Conservation (phyloP, 1,284 basidiomycete genomes). For the Ustilago sp. region DNA sequence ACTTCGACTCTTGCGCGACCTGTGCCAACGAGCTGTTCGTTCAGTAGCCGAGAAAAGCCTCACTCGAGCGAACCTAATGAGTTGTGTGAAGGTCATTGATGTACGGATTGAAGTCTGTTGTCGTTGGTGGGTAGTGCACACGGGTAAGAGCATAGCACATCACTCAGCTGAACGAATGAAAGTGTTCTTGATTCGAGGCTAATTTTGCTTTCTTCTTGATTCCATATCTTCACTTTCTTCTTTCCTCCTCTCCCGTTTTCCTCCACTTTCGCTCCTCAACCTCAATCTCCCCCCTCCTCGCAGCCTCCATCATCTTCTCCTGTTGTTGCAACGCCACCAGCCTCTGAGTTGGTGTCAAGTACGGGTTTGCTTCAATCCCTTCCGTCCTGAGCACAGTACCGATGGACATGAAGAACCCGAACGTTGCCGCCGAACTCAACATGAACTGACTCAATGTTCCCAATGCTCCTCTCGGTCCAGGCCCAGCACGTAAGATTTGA, state of each 20-base stretch:
- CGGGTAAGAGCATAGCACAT: background rate
- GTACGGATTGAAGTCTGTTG: background rate
- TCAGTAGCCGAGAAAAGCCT: no score
- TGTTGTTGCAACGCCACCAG: constrained; percentile 31
- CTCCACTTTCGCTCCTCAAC: constrained; percentile 9
- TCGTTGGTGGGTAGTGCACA: constrained; percentile 28
- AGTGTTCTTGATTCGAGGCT: background rate
- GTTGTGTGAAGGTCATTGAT: background rate
- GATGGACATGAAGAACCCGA: constrained; percentile 68
- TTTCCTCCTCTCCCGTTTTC: background rate
- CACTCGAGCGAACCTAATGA: background rate
- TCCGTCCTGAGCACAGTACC: constrained; percentile 66
- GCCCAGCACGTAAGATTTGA: constrained; percentile 65
- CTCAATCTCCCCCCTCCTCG: constrained; percentile 6
- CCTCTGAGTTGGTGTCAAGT: constrained; percentile 35
- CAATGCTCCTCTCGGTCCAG: constrained; percentile 60
- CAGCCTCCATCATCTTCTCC: constrained; percentile 13
- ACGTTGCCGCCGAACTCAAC: constrained; percentile 65
- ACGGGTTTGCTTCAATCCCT: constrained; percentile 32
- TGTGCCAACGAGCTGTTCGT: no score
- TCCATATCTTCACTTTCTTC: background rate
- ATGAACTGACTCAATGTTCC: constrained; percentile 65
- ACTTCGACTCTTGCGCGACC: background rate
- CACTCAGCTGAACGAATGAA: background rate
- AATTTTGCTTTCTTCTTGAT: background rate